A percentile compares a stretch with the other conserved stretches of the same genome.
These are phyloP conservation scores for Trichosporon ovoides DNA, from an alignment of 1,284 basidiomycete species.

Conservation along the genomic window DNA sequence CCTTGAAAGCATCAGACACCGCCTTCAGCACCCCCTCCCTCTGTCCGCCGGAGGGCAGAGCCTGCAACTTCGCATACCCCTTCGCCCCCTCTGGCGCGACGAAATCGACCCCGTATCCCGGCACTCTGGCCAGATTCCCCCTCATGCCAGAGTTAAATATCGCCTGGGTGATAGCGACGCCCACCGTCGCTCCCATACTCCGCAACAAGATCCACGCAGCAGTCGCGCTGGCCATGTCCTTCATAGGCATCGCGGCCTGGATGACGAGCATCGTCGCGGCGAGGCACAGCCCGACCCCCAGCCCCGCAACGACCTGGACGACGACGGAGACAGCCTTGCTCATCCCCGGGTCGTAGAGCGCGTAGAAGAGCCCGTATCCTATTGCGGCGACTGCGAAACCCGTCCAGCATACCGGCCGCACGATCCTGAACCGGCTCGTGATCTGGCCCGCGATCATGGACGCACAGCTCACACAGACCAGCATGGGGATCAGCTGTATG, in stretches of 20 bases:
- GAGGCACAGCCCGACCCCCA: constrained; percentile 33
- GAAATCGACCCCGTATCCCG: constrained; percentile 37
- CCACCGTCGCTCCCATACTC: constrained; percentile 32
- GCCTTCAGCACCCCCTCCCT: constrained; percentile 29
- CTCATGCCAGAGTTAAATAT: constrained; percentile 39
- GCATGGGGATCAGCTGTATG: constrained; percentile 30
- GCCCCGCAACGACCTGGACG: constrained; percentile 24
- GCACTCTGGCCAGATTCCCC: constrained; percentile 24
- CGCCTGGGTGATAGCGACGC: constrained; percentile 32
- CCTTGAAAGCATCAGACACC: constrained; percentile 26
- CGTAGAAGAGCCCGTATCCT: constrained; percentile 31
- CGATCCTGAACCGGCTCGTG: constrained; percentile 30
- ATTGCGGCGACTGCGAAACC: constrained; percentile 34
- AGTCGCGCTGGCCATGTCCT: constrained; percentile 46
- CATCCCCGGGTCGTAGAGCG: constrained; percentile 23
- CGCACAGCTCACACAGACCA: constrained; percentile 21
- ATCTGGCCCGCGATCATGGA: constrained; percentile 35
- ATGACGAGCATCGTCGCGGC: constrained; percentile 35
- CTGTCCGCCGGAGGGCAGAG: constrained; percentile 30
- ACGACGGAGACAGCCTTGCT: constrained; percentile 18
- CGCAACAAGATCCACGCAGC: constrained; percentile 35
- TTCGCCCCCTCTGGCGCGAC: constrained; percentile 25
- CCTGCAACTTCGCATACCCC: constrained; percentile 34
- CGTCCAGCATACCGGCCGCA: constrained; percentile 39
- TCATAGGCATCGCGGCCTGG: constrained; percentile 44